Percentiles rank a stretch among this genome's conserved stretches.
phyloP scores from a whole-genome alignment of 139 green algal genomes.

The Chara braunii region DNA sequence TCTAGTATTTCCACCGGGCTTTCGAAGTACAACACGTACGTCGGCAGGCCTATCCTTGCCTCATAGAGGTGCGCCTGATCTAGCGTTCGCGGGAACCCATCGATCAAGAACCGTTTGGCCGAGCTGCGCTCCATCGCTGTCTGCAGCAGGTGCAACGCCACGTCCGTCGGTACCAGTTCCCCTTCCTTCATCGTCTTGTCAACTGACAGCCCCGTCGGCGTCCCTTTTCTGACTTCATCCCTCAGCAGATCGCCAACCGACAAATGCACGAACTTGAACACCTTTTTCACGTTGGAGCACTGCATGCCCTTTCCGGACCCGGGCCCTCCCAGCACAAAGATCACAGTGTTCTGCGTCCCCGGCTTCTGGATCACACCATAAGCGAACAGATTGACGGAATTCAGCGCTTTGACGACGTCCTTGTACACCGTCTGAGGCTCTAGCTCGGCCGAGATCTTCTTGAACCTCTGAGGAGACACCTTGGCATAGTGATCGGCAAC shows the following conservation, averaged over 20 bases:
- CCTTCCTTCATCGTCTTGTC: conserved; percentile 48
- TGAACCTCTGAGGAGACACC: no score
- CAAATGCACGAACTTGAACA: conserved; percentile 31
- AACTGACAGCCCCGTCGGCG: conserved; percentile 35
- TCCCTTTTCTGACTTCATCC: conserved; percentile 60
- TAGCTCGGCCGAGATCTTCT: no score
- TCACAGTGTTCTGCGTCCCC: no score
- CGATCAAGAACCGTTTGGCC: conserved; percentile 44
- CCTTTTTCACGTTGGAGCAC: conserved; percentile 23
- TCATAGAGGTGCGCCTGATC: conserved; percentile 40
- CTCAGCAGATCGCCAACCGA: conserved; percentile 65
- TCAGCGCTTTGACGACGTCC: no score
- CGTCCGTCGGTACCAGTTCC: conserved; percentile 66
- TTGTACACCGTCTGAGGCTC: conserved; percentile 66
- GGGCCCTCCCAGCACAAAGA: conserved; percentile 12
- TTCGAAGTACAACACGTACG: conserved; percentile 38
- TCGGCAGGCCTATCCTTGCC: neutral
- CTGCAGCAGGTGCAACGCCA: conserved; percentile 67
- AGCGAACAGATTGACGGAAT: no score
- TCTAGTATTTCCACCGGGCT: conserved; percentile 47
- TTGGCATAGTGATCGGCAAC: conserved; percentile 39
- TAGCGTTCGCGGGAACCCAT: conserved; percentile 42
- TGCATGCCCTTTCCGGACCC: conserved; percentile 30
- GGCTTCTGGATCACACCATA: no score
- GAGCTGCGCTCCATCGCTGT: conserved; percentile 58